A percentile compares a stretch with the other conserved stretches of the same genome.
These are phyloP conservation scores for Trichophyton verrucosum DNA, from an alignment of 2,329 filamentous ascomycete species.

Conservation along the genomic window DNA sequence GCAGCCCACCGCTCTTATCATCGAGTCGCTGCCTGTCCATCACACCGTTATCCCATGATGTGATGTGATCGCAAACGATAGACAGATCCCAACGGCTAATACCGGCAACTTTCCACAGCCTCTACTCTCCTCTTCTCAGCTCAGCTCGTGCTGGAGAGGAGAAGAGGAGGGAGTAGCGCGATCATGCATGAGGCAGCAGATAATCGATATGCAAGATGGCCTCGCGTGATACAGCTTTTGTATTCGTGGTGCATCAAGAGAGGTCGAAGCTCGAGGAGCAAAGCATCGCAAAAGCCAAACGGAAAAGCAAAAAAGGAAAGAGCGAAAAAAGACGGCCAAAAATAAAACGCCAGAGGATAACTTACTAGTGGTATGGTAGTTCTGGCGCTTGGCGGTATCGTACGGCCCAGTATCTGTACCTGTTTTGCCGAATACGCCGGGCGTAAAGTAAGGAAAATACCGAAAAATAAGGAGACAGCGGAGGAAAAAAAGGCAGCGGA, in stretches of 20 bases:
- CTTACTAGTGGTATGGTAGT: neutral
- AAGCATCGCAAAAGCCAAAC: neutral
- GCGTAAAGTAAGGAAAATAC: neutral
- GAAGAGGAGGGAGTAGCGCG: neutral
- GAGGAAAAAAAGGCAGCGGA: neutral
- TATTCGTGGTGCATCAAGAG: slow-evolving; percentile 2
- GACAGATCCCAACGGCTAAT: neutral
- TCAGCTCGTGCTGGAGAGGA: neutral
- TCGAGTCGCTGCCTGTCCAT: neutral
- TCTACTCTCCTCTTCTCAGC: neutral
- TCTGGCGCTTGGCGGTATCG: neutral
- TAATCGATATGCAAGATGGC: neutral
- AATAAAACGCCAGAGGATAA: neutral
- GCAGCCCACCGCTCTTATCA: neutral
- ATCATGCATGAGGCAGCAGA: neutral
- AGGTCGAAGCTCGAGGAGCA: neutral
- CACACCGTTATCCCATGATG: neutral
- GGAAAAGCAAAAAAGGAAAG: neutral
- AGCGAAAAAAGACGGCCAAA: neutral
- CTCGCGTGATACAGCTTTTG: slow-evolving; percentile 1
- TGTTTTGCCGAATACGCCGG: neutral
- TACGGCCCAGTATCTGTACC: neutral
- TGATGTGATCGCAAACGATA: no score
- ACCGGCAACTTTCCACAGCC: neutral
- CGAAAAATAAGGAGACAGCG: neutral